These are phyloP conservation scores for Smittium culicis DNA, from an alignment of 371 early-diverging fungal genomes.

Conservation along the genomic window DNA sequence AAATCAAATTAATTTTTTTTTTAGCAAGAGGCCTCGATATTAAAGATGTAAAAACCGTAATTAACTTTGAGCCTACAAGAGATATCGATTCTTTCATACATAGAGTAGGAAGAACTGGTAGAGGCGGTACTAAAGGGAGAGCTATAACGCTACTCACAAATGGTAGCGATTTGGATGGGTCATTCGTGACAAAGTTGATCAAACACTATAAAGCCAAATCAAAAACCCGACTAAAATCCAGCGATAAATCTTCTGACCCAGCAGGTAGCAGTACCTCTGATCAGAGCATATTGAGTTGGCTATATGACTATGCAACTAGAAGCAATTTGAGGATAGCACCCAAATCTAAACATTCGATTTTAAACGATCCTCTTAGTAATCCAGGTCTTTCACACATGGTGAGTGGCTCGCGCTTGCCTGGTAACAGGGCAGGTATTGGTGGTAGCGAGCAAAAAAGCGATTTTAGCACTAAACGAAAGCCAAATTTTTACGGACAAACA, in stretches of 20 bases:
- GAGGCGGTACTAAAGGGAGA: constrained; percentile 93
- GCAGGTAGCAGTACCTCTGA: neutral
- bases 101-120: constrained; percentile 97
- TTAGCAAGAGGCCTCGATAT: constrained; percentile 96
- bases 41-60: constrained; percentile 83
- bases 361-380: constrained; percentile 2
- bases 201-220: neutral
- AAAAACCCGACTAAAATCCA: neutral
- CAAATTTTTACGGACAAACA: neutral
- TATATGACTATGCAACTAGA: neutral
- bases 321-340: neutral
- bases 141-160: constrained; percentile 92
- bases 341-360: neutral
- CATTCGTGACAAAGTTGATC: constrained; percentile 2
- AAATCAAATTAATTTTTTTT: neutral
- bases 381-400: constrained; percentile 6
- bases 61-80: constrained; percentile 98
- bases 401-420: constrained; percentile 7
- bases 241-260: no score
- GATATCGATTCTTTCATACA: constrained; percentile 98
- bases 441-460: neutral
- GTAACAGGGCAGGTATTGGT: constrained; percentile 8
- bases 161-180: neutral
- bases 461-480: neutral
- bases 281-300: constrained; percentile 4